Conservation (phyloP, 176 grass and related monocot species). For the Aegilops speltoides region DNA sequence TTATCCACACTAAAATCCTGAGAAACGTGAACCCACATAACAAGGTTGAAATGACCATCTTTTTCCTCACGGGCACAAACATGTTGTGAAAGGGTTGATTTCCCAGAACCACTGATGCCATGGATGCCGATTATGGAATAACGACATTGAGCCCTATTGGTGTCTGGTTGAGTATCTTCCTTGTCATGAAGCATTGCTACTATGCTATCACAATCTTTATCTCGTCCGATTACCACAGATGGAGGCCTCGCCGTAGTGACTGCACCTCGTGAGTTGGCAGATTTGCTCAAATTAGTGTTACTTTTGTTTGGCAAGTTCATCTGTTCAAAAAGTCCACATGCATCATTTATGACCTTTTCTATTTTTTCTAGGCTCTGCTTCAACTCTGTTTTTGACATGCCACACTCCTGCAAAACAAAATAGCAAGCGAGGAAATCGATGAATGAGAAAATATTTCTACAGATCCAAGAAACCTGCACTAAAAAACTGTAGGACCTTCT, state of each 20-base stretch:
- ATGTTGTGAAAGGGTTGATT: conserved; percentile 4
- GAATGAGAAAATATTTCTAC: not conserved
- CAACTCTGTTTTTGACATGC: not conserved
- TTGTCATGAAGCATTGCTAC: not conserved
- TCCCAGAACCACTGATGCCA: not conserved
- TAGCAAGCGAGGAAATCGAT: not conserved
- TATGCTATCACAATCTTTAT: not conserved
- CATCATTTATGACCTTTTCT: not conserved
- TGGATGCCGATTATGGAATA: conserved; percentile 9
- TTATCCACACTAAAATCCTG: not conserved
- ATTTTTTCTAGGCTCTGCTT: not conserved
- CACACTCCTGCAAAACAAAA: not conserved
- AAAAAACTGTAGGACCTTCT: not conserved
- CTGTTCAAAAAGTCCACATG: not conserved
- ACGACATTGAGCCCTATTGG: not conserved
- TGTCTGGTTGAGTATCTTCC: not conserved
- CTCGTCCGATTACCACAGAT: not conserved
- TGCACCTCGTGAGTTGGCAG: not conserved
- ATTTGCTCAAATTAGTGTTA: too few species aligned
- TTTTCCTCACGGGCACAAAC: not conserved
- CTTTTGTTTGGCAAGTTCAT: not conserved
- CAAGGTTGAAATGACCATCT: not conserved
- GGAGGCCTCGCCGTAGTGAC: not conserved
- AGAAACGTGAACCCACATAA: conserved; percentile 10
- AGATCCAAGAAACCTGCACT: not conserved